Percentiles rank a stretch among this genome's conserved stretches.
Conservation (phyloP, 768 basidiomycete genomes). For the Cystobasidium ongulense region DNA sequence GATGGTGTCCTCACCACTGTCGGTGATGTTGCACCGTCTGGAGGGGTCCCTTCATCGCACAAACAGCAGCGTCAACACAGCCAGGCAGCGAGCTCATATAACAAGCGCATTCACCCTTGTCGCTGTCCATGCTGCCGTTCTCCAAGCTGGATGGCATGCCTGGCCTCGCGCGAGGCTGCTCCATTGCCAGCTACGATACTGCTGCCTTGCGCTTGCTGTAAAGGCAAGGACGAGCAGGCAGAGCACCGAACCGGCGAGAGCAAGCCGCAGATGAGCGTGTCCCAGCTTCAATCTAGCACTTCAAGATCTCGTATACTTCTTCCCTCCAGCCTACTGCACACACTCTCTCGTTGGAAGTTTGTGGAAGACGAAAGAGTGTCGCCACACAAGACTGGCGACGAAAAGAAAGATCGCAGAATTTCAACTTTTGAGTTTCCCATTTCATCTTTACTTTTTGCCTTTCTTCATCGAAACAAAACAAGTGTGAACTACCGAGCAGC, state of each 20-base stretch:
- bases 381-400: background rate
- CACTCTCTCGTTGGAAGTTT: background rate
- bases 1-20: background rate
- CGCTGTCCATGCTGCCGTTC: background rate
- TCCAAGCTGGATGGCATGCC: background rate
- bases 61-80: no score
- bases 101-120: background rate
- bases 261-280: no score
- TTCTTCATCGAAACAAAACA: background rate
- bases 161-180: background rate
- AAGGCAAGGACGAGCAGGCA: no score
- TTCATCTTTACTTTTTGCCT: background rate
- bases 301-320: no score
- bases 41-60: no score
- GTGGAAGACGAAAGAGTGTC: background rate
- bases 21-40: no score
- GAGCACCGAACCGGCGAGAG: no score
- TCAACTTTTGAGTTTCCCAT: background rate
- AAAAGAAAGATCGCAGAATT: background rate
- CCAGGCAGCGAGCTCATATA: background rate
- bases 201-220: no score
- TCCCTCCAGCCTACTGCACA: background rate
- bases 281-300: no score
- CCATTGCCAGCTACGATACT: background rate
- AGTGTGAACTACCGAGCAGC: background rate